Percentiles rank a stretch among this genome's conserved stretches.
Conservation (phyloP, 163 green algal species). For the Scenedesmus sp. region DNA sequence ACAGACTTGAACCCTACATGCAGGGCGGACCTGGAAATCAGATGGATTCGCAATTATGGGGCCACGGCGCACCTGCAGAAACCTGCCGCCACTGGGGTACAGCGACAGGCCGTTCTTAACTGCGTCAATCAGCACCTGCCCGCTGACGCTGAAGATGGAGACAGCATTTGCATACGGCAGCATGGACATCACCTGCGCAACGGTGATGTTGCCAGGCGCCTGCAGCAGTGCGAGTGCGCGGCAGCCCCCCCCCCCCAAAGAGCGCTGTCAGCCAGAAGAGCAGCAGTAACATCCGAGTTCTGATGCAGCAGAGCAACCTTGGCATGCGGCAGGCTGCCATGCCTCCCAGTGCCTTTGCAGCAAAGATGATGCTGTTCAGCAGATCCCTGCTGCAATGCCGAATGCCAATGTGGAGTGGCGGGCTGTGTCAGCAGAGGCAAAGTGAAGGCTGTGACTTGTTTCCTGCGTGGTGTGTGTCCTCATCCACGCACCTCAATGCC, state of each 20-base stretch:
- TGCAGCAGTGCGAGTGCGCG: neutral
- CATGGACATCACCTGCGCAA: slow-evolving; percentile 19
- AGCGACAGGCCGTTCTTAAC: slow-evolving; percentile 11
- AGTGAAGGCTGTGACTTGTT: neutral
- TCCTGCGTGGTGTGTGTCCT: neutral
- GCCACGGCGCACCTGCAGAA: neutral
- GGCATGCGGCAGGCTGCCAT: no score
- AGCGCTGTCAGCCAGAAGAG: neutral
- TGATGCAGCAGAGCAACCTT: no score
- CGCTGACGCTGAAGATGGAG: slow-evolving; percentile 23
- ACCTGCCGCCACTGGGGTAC: slow-evolving; percentile 19
- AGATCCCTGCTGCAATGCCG: no score
- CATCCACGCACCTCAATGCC: neutral
- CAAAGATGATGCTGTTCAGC: no score
- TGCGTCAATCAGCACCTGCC: neutral
- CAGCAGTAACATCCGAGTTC: no score
- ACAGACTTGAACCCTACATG: no score
- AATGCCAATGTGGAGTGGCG: no score
- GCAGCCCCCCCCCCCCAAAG: no score
- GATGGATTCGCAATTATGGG: neutral
- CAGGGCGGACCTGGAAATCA: no score
- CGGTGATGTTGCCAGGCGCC: slow-evolving; percentile 19
- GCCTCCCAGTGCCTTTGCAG: no score
- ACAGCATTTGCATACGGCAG: slow-evolving; percentile 24
- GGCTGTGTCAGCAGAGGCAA: neutral